phyloP scores from a whole-genome alignment of 441 rosid genomes.

The Jatropha multifida region DNA sequence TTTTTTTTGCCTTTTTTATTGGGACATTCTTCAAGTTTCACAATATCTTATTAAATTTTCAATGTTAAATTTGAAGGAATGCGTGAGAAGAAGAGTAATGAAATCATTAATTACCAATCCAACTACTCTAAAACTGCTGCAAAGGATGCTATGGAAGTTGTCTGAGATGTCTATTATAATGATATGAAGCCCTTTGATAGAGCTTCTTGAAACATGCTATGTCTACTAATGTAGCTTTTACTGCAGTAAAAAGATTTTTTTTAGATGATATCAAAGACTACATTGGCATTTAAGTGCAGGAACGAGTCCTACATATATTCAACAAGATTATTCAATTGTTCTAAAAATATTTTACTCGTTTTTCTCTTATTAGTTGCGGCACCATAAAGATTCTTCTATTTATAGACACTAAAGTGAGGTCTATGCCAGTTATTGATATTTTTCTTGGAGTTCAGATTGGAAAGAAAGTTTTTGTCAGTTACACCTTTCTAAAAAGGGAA shows the following conservation, averaged over 20 bases:
- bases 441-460: neutral
- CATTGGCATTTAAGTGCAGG: neutral
- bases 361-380: neutral
- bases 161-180: slow-evolving; percentile 93
- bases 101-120: slow-evolving; percentile 66
- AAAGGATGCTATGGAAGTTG: slow-evolving; percentile 89
- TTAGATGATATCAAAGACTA: neutral
- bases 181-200: slow-evolving; percentile 93
- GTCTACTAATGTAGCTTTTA: slow-evolving; percentile 1
- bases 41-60: slow-evolving; percentile 9
- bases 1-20: neutral
- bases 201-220: slow-evolving; percentile 61
- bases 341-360: slow-evolving; percentile 6
- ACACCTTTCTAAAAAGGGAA: neutral
- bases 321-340: slow-evolving; percentile 6
- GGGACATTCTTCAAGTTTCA: neutral
- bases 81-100: slow-evolving; percentile 87
- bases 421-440: slow-evolving; percentile 1
- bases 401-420: neutral
- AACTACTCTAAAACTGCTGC: slow-evolving; percentile 78
- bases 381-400: slow-evolving; percentile 13
- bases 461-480: neutral
- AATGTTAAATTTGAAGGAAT: slow-evolving; percentile 53
- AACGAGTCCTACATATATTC: neutral
- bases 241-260: neutral